Evolutionary conservation across 2,329 filamentous ascomycete species (phyloP).

Genomic region (Clonostachys rhizophaga): DNA sequence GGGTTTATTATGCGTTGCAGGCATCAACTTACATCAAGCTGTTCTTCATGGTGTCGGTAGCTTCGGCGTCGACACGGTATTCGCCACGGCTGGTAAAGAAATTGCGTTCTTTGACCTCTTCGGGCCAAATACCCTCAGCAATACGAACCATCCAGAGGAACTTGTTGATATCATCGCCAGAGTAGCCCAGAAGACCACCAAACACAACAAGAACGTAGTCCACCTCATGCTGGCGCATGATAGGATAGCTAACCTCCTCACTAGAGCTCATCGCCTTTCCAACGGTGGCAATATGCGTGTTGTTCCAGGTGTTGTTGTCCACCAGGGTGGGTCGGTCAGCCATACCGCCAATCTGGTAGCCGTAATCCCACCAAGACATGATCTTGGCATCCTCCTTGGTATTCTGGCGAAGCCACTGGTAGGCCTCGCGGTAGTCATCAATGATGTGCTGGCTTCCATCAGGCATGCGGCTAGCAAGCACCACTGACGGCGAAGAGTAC

Average conservation of each 20-base stretch:
- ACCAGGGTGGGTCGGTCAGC: slow-evolving; percentile 94
- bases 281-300: slow-evolving; percentile 98
- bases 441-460: slow-evolving; percentile 98
- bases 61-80: slow-evolving; percentile 89
- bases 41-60: slow-evolving; percentile 97
- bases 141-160: slow-evolving; percentile 99
- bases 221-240: slow-evolving; percentile 97
- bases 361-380: slow-evolving; percentile 99
- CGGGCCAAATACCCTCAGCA: slow-evolving; percentile 99
- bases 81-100: slow-evolving; percentile 94
- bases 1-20: not conserved
- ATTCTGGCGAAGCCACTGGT: slow-evolving; percentile 99
- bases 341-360: slow-evolving; percentile 99
- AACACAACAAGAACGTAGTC: slow-evolving; percentile 99
- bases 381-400: slow-evolving; percentile 93
- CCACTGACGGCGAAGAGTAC: slow-evolving; percentile 96
- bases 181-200: slow-evolving; percentile 92
- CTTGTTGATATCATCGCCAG: slow-evolving; percentile 98
- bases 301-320: slow-evolving; percentile 99
- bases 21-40: slow-evolving; percentile 79
- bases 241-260: slow-evolving; percentile 97
- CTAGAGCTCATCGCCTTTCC: slow-evolving; percentile 98
- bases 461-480: slow-evolving; percentile 84
- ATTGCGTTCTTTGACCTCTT: slow-evolving; percentile 93
- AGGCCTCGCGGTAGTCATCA: slow-evolving; percentile 97